Conservation (phyloP, 2,329 filamentous ascomycete species). For the Fusarium liriodendri region DNA sequence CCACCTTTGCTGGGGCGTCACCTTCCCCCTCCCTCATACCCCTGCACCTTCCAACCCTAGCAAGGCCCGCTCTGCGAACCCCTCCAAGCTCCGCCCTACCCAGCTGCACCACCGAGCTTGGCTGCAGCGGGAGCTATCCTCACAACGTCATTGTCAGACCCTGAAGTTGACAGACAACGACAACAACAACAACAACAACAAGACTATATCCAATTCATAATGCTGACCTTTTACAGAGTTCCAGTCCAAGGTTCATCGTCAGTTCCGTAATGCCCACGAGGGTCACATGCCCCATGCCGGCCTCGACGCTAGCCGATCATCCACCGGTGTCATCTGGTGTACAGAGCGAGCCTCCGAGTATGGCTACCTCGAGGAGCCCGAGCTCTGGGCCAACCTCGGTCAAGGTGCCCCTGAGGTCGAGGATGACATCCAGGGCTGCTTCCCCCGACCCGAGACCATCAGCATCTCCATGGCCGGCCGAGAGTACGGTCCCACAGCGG, state of each 20-base stretch:
- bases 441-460: constrained; percentile 81
- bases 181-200: not conserved
- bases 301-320: constrained; percentile 87
- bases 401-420: constrained; percentile 96
- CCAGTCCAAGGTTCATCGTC: constrained; percentile 84
- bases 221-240: constrained; percentile 67
- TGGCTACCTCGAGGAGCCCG: constrained; percentile 85
- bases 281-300: constrained; percentile 92
- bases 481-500: constrained; percentile 94
- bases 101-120: constrained; percentile 19
- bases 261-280: constrained; percentile 91
- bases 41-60: constrained; percentile 29
- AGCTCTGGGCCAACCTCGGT: constrained; percentile 90
- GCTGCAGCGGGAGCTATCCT: constrained; percentile 20
- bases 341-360: constrained; percentile 89
- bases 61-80: constrained; percentile 30
- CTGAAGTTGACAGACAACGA: not conserved
- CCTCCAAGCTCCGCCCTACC: constrained; percentile 25
- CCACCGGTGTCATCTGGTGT: constrained; percentile 95
- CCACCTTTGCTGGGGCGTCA: constrained; percentile 30
- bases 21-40: constrained; percentile 24
- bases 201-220: not conserved
- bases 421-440: constrained; percentile 90
- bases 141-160: constrained; percentile 35
- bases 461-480: constrained; percentile 81